Evolutionary conservation across 1,284 basidiomycete genomes (phyloP).

Genomic region (Sporisorium reilianum): DNA sequence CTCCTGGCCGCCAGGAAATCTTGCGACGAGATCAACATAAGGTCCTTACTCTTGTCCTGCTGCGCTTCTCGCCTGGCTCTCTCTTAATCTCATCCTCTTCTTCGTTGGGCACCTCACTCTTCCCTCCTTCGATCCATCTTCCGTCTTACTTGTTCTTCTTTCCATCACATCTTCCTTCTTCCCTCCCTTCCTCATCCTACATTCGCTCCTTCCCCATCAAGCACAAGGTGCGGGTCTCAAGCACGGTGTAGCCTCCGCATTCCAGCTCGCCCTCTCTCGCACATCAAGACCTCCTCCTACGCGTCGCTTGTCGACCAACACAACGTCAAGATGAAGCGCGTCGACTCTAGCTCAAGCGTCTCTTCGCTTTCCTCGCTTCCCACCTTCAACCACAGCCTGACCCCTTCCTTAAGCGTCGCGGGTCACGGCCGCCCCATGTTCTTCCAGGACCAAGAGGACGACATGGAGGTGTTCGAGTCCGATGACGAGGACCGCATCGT

Average conservation of each 20-base stretch:
- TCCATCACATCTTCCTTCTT: neutral
- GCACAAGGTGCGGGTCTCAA: neutral
- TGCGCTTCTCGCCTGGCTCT: neutral
- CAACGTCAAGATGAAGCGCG: conserved; percentile 20
- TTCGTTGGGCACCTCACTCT: neutral
- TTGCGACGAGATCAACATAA: neutral
- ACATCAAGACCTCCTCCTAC: neutral
- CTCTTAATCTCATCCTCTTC: conserved; percentile 8
- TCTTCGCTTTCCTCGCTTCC: conserved; percentile 33
- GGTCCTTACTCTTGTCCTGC: neutral
- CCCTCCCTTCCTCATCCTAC: conserved; percentile 2
- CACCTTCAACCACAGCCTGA: conserved; percentile 22
- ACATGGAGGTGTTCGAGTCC: conserved; percentile 36
- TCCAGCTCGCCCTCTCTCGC: neutral
- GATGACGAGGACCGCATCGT: conserved; percentile 27
- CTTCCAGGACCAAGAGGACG: conserved; percentile 14
- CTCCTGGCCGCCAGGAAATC: neutral
- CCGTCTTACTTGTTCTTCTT: neutral
- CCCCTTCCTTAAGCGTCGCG: conserved; percentile 14
- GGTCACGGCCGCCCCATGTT: conserved; percentile 13
- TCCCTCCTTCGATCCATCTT: neutral
- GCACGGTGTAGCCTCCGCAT: neutral
- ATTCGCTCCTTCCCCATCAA: neutral
- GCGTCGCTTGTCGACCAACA: neutral
- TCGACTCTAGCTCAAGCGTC: conserved; percentile 20